A percentile compares a stretch with the other conserved stretches of the same genome.
Evolutionary conservation across 1,139 yeast species (phyloP).

Genomic region (Yamadazyma dushanensis): DNA sequence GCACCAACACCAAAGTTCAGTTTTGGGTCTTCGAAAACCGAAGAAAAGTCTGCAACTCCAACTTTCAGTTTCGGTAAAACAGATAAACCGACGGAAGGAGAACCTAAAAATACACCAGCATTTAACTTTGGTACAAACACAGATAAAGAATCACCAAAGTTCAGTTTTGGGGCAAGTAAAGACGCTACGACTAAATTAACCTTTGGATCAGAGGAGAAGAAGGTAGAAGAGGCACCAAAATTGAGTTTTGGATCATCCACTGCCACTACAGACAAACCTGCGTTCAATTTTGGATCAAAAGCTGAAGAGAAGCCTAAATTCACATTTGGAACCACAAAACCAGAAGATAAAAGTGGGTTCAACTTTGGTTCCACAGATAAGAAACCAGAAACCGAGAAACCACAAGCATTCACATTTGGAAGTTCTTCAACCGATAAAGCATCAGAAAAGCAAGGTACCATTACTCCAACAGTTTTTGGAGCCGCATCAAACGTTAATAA

Average conservation of each 20-base stretch:
- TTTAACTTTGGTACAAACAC: slow-evolving; percentile 2
- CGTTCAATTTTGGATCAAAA: neutral
- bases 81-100: too few relatives aligned
- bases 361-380: slow-evolving; percentile 8
- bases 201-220: too few relatives aligned
- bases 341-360: slow-evolving; percentile 16
- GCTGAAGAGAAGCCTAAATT: neutral
- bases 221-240: neutral
- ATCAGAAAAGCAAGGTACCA: slow-evolving; percentile 4
- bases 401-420: slow-evolving; percentile 15
- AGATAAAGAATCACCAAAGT: slow-evolving; percentile 1
- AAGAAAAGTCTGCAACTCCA: slow-evolving; percentile 8
- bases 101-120: slow-evolving; percentile 2
- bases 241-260: slow-evolving; percentile 2
- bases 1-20: slow-evolving; percentile 6
- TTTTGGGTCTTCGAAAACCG: slow-evolving; percentile 11
- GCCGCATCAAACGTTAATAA: slow-evolving; percentile 1
- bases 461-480: slow-evolving; percentile 17
- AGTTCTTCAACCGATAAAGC: too few relatives aligned
- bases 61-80: slow-evolving; percentile 9
- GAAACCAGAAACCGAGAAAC: slow-evolving; percentile 5
- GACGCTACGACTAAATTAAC: too few relatives aligned
- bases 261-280: neutral
- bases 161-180: slow-evolving; percentile 3
- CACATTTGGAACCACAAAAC: neutral